Percentiles rank a stretch among this genome's conserved stretches.
These are phyloP conservation scores for Saposhnikovia divaricata DNA, from an alignment of 129 eudicot genomes.

Conservation along the genomic window DNA sequence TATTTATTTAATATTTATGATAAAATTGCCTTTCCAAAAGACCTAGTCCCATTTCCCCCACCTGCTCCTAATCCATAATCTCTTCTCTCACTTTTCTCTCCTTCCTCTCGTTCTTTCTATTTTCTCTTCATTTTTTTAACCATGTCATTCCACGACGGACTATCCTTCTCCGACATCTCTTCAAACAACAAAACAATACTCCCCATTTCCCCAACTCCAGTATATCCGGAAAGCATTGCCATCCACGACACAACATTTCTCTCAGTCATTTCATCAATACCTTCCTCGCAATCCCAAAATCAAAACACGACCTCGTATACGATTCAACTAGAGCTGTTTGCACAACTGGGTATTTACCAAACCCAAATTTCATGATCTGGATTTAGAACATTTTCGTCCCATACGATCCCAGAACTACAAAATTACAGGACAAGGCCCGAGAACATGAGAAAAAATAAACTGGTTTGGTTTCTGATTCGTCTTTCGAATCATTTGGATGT, in stretches of 20 bases:
- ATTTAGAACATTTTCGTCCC: constrained; percentile 58
- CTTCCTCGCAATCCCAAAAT: constrained; percentile 38
- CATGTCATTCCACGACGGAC: constrained; percentile 44
- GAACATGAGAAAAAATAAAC: constrained; percentile 54
- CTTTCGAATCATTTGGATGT: constrained; percentile 47
- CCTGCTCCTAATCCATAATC: no score
- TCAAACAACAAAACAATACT: no score
- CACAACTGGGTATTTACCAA: constrained; percentile 66
- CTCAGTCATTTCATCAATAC: constrained; percentile 33
- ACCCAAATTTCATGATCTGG: constrained; percentile 66
- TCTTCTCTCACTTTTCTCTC: no score
- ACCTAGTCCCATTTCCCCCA: no score
- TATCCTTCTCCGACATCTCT: no score
- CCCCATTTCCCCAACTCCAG: no score
- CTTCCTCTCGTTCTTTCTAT: no score
- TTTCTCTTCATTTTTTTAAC: no score
- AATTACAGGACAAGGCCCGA: constrained; percentile 62
- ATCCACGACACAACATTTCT: no score
- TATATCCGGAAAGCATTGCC: no score
- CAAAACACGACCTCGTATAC: constrained; percentile 43
- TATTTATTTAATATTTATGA: no score
- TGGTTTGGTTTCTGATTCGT: constrained; percentile 42
- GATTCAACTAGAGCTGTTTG: constrained; percentile 62
- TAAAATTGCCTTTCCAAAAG: no score
- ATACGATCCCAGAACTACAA: constrained; percentile 22